These are phyloP conservation scores for Mikania micrantha DNA, from an alignment of 129 eudicot genomes.

Conservation along the genomic window DNA sequence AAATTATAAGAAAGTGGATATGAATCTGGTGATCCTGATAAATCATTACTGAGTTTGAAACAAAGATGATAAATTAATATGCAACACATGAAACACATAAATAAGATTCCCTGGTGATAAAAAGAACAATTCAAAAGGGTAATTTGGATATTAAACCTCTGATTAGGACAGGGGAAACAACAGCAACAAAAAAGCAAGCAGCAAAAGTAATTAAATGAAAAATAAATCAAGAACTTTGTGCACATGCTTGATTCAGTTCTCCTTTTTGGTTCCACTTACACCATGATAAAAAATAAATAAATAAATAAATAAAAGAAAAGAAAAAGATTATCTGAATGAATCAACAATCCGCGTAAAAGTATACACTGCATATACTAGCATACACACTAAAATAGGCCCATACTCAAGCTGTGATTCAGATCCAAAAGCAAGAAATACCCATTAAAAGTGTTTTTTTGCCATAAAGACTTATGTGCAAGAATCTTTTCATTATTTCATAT, in stretches of 20 bases:
- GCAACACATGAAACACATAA: conserved; percentile 15
- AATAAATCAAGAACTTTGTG: conserved; percentile 12
- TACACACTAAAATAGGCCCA: conserved; percentile 17
- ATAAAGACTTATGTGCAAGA: background rate
- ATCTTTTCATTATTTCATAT: background rate
- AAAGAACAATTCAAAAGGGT: conserved; percentile 12
- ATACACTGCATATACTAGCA: conserved; percentile 21
- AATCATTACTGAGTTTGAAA: conserved; percentile 9
- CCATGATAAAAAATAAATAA: too few species aligned
- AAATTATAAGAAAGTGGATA: conserved; percentile 22
- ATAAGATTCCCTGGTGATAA: conserved; percentile 23
- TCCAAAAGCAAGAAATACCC: conserved; percentile 25
- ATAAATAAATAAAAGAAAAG: too few species aligned
- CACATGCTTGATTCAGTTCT: conserved; percentile 22
- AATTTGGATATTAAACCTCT: conserved; percentile 20
- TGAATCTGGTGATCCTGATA: conserved; percentile 31
- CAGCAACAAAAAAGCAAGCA: background rate
- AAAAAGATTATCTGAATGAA: background rate
- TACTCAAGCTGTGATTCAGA: conserved; percentile 24
- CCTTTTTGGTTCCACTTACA: conserved; percentile 16
- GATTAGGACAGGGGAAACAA: conserved; percentile 18
- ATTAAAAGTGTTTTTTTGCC: conserved; percentile 9
- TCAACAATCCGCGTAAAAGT: conserved; percentile 17
- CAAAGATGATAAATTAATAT: conserved; percentile 17
- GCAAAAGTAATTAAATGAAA: conserved; percentile 8